Evolutionary conservation across 2,329 filamentous ascomycete species (phyloP).

Genomic region (Acrocalymma vagum): DNA sequence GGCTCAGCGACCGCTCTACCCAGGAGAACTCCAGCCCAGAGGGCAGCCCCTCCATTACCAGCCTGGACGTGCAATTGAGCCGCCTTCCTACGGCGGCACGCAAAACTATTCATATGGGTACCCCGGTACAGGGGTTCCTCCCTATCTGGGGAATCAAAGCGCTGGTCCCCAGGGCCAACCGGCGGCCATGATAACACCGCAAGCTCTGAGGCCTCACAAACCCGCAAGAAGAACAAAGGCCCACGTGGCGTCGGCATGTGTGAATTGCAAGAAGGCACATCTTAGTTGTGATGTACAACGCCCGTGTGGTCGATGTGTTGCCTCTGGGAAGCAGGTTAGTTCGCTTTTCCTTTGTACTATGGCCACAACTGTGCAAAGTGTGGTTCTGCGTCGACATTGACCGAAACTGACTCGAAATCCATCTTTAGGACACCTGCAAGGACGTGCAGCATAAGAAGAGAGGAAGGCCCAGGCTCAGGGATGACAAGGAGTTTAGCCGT

Average conservation of each 20-base stretch:
- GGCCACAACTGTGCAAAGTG: slow-evolving; percentile 6
- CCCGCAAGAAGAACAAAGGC: slow-evolving; percentile 68
- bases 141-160: slow-evolving; percentile 37
- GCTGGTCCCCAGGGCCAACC: slow-evolving; percentile 41
- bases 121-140: slow-evolving; percentile 27
- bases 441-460: slow-evolving; percentile 89
- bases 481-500: slow-evolving; percentile 54
- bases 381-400: too few relatives aligned
- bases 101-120: slow-evolving; percentile 43
- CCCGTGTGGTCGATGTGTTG: slow-evolving; percentile 79
- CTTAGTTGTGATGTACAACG: slow-evolving; percentile 73
- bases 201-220: slow-evolving; percentile 38
- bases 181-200: slow-evolving; percentile 41
- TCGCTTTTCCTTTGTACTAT: not conserved
- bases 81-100: slow-evolving; percentile 31
- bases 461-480: slow-evolving; percentile 78
- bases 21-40: slow-evolving; percentile 36
- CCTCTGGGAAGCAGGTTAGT: slow-evolving; percentile 74
- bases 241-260: slow-evolving; percentile 84
- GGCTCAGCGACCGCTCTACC: slow-evolving; percentile 39
- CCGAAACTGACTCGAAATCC: slow-evolving; percentile 19
- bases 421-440: slow-evolving; percentile 72
- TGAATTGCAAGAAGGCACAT: slow-evolving; percentile 87
- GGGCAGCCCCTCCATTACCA: slow-evolving; percentile 35
- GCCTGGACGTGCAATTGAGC: slow-evolving; percentile 31